phyloP scores from a whole-genome alignment of 371 early-diverging fungal species.

The Mortierella sp. region DNA sequence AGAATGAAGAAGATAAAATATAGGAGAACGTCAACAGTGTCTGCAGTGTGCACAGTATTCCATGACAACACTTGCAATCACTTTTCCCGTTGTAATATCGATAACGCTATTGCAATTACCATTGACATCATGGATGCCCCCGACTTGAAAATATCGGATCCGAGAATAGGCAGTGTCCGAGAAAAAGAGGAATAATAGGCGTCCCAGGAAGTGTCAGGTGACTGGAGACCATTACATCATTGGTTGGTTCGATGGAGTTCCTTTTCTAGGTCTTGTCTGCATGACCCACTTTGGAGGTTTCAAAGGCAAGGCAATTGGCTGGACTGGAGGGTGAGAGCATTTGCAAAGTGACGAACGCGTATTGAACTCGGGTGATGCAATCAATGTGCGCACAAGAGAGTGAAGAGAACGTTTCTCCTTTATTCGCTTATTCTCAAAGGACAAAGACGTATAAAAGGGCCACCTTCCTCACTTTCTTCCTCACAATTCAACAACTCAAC shows the following conservation, averaged over 20 bases:
- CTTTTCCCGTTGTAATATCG: no score
- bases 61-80: background rate
- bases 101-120: background rate
- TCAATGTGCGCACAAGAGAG: conserved; percentile 1
- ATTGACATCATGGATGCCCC: background rate
- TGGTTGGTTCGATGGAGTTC: background rate
- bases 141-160: background rate
- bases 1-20: no score
- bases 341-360: conserved; percentile 6
- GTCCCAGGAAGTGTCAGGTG: background rate
- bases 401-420: no score
- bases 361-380: background rate
- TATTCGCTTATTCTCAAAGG: background rate
- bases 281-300: conserved; percentile 5
- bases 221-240: conserved; percentile 7
- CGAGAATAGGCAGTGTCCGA: conserved; percentile 1
- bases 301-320: background rate
- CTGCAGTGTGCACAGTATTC: no score
- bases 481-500: no score
- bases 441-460: conserved; percentile 3
- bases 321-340: background rate
- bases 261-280: background rate
- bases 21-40: no score
- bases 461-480: background rate
- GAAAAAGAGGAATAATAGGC: background rate